phyloP scores from a whole-genome alignment of 2,329 filamentous ascomycete genomes.

The Penicillium polonicum region DNA sequence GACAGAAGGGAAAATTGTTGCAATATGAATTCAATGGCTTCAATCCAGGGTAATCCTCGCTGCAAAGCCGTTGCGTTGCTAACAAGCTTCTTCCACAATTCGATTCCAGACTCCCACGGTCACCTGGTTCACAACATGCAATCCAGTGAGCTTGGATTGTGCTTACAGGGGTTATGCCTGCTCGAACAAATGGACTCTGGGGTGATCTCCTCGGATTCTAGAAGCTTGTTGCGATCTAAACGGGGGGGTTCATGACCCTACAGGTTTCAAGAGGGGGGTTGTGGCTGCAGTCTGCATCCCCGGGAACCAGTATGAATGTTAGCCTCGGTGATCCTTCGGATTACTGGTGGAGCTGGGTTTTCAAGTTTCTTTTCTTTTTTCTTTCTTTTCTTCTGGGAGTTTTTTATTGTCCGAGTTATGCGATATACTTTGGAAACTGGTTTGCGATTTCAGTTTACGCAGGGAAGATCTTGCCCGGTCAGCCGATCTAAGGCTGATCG shows the following conservation, averaged over 20 bases:
- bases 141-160: conserved; percentile 3
- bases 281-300: conserved; percentile 6
- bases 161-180: conserved; percentile 9
- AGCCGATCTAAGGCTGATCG: conserved; percentile 8
- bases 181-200: neutral
- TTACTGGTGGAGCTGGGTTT: neutral
- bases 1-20: neutral
- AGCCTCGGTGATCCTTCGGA: neutral
- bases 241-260: conserved; percentile 4
- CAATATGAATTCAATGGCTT: neutral
- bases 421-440: neutral
- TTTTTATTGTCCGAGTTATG: conserved; percentile 4
- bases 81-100: conserved; percentile 11
- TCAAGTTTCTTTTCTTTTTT: neutral
- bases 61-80: conserved; percentile 2
- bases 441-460: neutral
- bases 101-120: neutral
- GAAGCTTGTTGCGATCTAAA: conserved; percentile 13
- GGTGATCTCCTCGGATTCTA: conserved; percentile 7
- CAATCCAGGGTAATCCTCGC: neutral
- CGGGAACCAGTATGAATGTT: neutral
- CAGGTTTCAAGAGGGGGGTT: neutral
- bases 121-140: neutral
- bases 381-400: neutral
- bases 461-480: neutral